phyloP scores from a whole-genome alignment of 2,329 filamentous ascomycete genomes.

The Corinectria fuckeliana region DNA sequence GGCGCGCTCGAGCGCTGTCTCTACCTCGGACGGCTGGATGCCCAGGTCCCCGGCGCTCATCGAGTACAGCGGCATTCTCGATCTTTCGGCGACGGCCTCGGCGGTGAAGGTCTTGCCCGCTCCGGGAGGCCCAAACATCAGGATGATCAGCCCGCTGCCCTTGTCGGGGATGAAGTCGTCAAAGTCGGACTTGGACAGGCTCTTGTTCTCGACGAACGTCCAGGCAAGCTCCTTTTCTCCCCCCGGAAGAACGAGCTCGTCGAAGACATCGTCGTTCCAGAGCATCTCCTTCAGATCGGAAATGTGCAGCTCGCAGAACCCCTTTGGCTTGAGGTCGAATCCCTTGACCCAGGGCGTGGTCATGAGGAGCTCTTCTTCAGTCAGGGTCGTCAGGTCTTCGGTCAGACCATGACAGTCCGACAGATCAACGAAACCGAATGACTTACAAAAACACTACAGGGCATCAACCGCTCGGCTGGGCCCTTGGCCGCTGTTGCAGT shows the following conservation, averaged over 20 bases:
- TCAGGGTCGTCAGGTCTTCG: constrained; percentile 38
- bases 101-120: constrained; percentile 56
- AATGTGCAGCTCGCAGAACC: constrained; percentile 31
- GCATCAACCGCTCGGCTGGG: constrained; percentile 18
- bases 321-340: constrained; percentile 46
- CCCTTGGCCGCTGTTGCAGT: constrained; percentile 13
- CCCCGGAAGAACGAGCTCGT: constrained; percentile 45
- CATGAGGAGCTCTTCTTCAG: constrained; percentile 45
- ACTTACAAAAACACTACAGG: too few species aligned
- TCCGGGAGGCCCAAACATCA: constrained; percentile 53
- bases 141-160: constrained; percentile 52
- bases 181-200: constrained; percentile 31
- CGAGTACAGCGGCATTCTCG: constrained; percentile 47
- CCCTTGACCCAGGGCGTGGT: constrained; percentile 47
- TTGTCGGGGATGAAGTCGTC: constrained; percentile 48
- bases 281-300: constrained; percentile 27
- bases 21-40: constrained; percentile 41
- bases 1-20: constrained; percentile 42
- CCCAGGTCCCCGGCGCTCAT: constrained; percentile 51
- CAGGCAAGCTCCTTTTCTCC: constrained; percentile 47
- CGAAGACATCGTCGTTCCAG: constrained; percentile 47
- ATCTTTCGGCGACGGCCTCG: constrained; percentile 47
- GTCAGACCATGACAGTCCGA: too few species aligned
- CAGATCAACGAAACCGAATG: too few species aligned
- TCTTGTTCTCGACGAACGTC: constrained; percentile 48